Evolutionary conservation across 2,329 filamentous ascomycete genomes (phyloP).

Genomic region (Coniochaeta ligniaria): DNA sequence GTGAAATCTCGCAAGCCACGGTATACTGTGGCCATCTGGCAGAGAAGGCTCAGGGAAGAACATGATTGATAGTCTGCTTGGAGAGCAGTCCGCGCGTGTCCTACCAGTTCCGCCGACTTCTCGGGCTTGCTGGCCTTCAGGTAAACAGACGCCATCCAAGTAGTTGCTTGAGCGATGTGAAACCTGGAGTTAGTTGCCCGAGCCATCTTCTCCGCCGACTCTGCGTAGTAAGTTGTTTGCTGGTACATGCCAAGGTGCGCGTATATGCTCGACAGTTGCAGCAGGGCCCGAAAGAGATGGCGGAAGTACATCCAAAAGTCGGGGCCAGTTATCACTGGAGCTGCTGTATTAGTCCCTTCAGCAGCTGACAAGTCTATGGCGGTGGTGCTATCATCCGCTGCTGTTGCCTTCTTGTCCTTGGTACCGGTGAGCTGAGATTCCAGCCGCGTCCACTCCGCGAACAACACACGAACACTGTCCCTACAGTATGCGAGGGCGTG

Average conservation of each 20-base stretch:
- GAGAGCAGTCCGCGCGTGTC: slow-evolving; percentile 45
- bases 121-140: slow-evolving; percentile 51
- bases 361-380: slow-evolving; percentile 15
- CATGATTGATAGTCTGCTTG: slow-evolving; percentile 35
- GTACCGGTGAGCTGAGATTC: slow-evolving; percentile 27
- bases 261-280: slow-evolving; percentile 71
- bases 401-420: slow-evolving; percentile 6
- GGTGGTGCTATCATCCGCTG: slow-evolving; percentile 16
- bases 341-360: slow-evolving; percentile 9
- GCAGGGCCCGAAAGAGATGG: slow-evolving; percentile 63
- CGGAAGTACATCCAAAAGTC: slow-evolving; percentile 75
- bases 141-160: slow-evolving; percentile 48
- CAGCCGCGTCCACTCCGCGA: slow-evolving; percentile 47
- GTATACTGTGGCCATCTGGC: slow-evolving; percentile 49
- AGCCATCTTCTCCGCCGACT: slow-evolving; percentile 75
- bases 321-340: slow-evolving; percentile 41
- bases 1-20: slow-evolving; percentile 38
- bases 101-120: slow-evolving; percentile 48
- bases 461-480: slow-evolving; percentile 47
- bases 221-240: slow-evolving; percentile 81
- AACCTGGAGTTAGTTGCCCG: slow-evolving; percentile 57
- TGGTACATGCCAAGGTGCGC: slow-evolving; percentile 79
- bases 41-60: slow-evolving; percentile 39
- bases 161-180: slow-evolving; percentile 45
- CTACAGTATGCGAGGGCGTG: slow-evolving; percentile 51